A percentile compares a stretch with the other conserved stretches of the same genome.
Evolutionary conservation across 441 rosid species (phyloP).

Genomic region (Euphorbia corollata): DNA sequence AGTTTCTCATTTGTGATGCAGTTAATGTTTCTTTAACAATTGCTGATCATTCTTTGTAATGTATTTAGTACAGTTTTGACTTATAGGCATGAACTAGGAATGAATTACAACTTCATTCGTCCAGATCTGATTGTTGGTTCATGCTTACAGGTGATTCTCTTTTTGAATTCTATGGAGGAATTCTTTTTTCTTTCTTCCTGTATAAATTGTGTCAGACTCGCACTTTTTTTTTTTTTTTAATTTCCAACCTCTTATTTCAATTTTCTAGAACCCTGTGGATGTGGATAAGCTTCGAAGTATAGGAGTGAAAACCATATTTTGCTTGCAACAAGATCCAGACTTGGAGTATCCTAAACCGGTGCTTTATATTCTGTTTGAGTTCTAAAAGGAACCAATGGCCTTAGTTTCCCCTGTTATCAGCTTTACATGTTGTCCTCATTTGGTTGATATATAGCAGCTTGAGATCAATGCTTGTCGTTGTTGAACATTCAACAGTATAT

Average conservation of each 20-base stretch:
- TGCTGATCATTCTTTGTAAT: constrained; percentile 14
- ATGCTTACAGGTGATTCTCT: constrained; percentile 66
- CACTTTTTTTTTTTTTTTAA: neutral
- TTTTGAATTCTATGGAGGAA: constrained; percentile 7
- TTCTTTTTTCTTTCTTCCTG: neutral
- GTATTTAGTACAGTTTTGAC: constrained; percentile 61
- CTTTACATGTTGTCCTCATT: neutral
- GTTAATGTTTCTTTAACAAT: neutral
- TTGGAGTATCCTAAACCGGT: constrained; percentile 68
- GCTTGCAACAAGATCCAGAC: constrained; percentile 88
- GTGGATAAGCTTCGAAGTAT: constrained; percentile 75
- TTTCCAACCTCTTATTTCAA: constrained; percentile 9
- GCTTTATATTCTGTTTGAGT: constrained; percentile 14
- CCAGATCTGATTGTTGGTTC: constrained; percentile 92
- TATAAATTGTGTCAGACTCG: neutral
- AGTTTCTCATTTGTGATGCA: neutral
- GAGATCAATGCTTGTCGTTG: too few species aligned
- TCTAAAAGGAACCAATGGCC: constrained; percentile 1
- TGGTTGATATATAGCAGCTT: constrained; percentile 3
- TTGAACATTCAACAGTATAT: neutral
- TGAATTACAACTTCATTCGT: constrained; percentile 74
- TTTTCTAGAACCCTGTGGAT: constrained; percentile 64
- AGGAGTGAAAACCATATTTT: constrained; percentile 89
- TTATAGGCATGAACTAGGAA: constrained; percentile 87
- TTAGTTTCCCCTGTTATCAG: neutral